Conservation (phyloP, 2,329 filamentous ascomycete genomes). For the Anthostomella pinea region DNA sequence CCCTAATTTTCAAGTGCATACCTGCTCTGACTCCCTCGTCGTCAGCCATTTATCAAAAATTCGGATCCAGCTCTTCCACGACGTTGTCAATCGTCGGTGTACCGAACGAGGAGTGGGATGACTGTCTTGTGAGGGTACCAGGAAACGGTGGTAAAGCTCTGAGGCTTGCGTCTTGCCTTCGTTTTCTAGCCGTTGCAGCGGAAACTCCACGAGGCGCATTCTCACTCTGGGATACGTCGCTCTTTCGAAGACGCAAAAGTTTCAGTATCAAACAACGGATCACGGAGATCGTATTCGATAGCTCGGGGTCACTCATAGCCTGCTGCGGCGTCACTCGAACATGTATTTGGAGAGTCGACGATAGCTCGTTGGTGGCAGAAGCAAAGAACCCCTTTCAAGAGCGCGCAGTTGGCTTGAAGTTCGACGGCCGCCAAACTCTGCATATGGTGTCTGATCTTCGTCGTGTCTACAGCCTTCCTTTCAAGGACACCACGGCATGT, state of each 20-base stretch:
- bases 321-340: conserved; percentile 10
- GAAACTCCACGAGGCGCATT: conserved; percentile 9
- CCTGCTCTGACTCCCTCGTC: conserved; percentile 23
- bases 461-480: conserved; percentile 6
- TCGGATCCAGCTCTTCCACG: conserved; percentile 8
- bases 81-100: conserved; percentile 19
- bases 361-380: conserved; percentile 4
- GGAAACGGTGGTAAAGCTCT: conserved; percentile 9
- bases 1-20: conserved; percentile 24
- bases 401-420: conserved; percentile 11
- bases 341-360: conserved; percentile 11
- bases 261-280: conserved; percentile 14
- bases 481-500: neutral
- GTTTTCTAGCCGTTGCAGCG: conserved; percentile 13
- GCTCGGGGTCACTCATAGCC: conserved; percentile 13
- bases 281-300: conserved; percentile 10
- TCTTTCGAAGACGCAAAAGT: conserved; percentile 10
- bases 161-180: conserved; percentile 11
- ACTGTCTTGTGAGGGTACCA: conserved; percentile 25
- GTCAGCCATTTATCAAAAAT: conserved; percentile 21
- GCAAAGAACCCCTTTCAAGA: conserved; percentile 6
- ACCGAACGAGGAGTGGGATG: conserved; percentile 23
- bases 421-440: conserved; percentile 5
- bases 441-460: conserved; percentile 9
- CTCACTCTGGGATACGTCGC: conserved; percentile 17